These are phyloP conservation scores for Penicillium paradoxum DNA, from an alignment of 495 filamentous ascomycete species.

Conservation along the genomic window DNA sequence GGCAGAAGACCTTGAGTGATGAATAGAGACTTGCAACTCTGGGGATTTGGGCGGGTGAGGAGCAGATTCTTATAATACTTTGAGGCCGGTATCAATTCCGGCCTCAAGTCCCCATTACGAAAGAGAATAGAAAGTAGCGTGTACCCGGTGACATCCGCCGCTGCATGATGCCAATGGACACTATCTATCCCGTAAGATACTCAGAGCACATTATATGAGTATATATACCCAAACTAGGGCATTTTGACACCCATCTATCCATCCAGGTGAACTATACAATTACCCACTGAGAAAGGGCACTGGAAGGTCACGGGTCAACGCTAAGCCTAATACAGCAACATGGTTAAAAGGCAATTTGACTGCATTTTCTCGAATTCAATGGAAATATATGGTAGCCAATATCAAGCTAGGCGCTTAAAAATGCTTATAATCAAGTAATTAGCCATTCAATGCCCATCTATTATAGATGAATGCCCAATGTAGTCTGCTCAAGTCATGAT, in stretches of 20 bases:
- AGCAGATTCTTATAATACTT: conserved; percentile 49
- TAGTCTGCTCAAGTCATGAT: conserved; percentile 10
- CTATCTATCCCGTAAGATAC: not conserved
- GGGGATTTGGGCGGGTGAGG: conserved; percentile 27
- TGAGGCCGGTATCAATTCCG: conserved; percentile 61
- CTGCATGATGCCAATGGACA: not conserved
- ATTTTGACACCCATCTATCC: conserved; percentile 9
- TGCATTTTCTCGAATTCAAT: not conserved
- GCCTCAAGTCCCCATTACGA: conserved; percentile 42
- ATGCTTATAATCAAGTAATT: conserved; percentile 1
- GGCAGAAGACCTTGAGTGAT: conserved; percentile 6
- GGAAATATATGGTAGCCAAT: not conserved
- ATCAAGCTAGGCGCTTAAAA: not conserved
- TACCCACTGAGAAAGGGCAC: conserved; percentile 27
- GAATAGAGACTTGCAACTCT: conserved; percentile 15
- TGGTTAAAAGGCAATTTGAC: not conserved
- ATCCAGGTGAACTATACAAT: conserved; percentile 29
- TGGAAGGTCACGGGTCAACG: conserved; percentile 27
- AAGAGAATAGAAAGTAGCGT: conserved; percentile 29
- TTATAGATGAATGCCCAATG: not conserved
- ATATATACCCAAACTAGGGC: not conserved
- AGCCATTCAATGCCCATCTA: not conserved
- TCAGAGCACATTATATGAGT: not conserved
- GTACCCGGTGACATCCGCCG: conserved; percentile 16
- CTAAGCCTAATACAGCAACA: conserved; percentile 28